These are phyloP conservation scores for Myxozyma mucilagina DNA, from an alignment of 805 yeast genomes.

Conservation along the genomic window DNA sequence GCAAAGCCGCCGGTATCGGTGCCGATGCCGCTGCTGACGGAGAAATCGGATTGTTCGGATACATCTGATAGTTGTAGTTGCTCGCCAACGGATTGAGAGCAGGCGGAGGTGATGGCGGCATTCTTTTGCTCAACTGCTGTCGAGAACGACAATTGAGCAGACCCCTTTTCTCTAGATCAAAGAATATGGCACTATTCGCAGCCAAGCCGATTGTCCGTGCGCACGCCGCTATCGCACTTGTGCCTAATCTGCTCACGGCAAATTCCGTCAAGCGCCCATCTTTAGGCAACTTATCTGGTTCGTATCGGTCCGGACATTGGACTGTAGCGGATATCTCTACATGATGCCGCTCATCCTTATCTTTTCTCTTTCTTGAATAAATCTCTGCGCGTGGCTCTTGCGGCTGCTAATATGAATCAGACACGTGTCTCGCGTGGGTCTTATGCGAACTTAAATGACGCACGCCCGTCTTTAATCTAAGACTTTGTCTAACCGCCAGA, in stretches of 20 bases:
- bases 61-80: not conserved
- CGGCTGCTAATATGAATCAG: not conserved
- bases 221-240: not conserved
- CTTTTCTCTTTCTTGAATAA: not conserved
- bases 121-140: not conserved
- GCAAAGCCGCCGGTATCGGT: too few species aligned
- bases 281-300: not conserved
- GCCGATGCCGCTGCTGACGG: not conserved
- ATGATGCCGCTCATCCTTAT: not conserved
- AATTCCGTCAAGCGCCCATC: not conserved
- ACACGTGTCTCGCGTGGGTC: too few species aligned
- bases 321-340: not conserved
- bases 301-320: not conserved
- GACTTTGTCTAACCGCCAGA: too few species aligned
- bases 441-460: not conserved
- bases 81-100: not conserved
- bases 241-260: not conserved
- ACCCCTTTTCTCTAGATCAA: not conserved
- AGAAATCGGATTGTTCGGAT: not conserved
- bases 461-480: not conserved
- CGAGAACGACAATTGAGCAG: not conserved
- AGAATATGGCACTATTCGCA: not conserved
- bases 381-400: not conserved
- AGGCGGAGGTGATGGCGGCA: slow-evolving; percentile 7
- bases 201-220: not conserved